phyloP scores from a whole-genome alignment of 163 green algal genomes.

The Smithsoniella earleae region DNA sequence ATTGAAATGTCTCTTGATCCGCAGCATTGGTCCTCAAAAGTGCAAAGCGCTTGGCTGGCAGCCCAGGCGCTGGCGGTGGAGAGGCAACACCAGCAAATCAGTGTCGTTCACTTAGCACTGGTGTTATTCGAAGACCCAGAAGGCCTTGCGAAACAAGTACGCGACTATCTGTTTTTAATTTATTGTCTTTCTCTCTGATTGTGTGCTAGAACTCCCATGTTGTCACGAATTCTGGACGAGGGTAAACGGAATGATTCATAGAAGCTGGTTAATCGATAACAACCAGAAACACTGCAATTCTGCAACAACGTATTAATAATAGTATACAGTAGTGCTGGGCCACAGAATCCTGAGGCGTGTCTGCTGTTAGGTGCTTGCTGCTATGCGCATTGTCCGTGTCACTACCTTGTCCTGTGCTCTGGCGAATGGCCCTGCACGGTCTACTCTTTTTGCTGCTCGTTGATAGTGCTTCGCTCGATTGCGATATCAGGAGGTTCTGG shows the following conservation, averaged over 20 bases:
- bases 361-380: no score
- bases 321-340: no score
- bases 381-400: neutral
- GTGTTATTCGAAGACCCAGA: slow-evolving; percentile 62
- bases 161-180: neutral
- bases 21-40: neutral
- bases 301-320: no score
- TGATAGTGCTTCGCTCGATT: neutral
- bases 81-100: slow-evolving; percentile 49
- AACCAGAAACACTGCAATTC: neutral
- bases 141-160: slow-evolving; percentile 39
- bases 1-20: slow-evolving; percentile 26
- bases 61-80: slow-evolving; percentile 57
- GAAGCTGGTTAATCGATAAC: neutral
- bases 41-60: neutral
- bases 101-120: slow-evolving; percentile 56
- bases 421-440: slow-evolving; percentile 37
- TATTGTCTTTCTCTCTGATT: neutral
- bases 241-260: neutral
- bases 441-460: slow-evolving; percentile 32
- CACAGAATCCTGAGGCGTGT: no score
- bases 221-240: neutral
- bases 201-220: neutral
- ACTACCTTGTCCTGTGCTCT: neutral
- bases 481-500: neutral